Evolutionary conservation across 2,329 filamentous ascomycete species (phyloP).

Genomic region (Calonectria crousiana): DNA sequence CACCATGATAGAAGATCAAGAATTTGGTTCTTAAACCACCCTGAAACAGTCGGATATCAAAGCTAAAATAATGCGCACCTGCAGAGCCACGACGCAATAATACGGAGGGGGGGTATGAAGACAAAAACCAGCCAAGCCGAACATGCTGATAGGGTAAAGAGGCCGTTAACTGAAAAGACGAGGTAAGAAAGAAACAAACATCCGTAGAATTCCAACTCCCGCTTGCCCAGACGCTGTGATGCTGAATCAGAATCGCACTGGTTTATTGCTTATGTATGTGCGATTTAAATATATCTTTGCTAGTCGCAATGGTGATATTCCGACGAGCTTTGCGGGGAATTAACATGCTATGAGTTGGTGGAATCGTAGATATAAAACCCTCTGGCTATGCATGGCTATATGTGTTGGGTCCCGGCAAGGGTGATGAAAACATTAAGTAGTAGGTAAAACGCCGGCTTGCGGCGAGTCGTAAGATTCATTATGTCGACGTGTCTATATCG

Average conservation of each 20-base stretch:
- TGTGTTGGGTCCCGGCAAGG: slow-evolving; percentile 10
- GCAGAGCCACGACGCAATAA: slow-evolving; percentile 5
- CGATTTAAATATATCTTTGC: slow-evolving; percentile 6
- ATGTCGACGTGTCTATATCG: slow-evolving; percentile 12
- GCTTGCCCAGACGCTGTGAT: slow-evolving; percentile 41
- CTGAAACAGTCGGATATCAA: slow-evolving; percentile 14
- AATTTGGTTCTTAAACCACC: slow-evolving; percentile 11
- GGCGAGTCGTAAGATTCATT: slow-evolving; percentile 28
- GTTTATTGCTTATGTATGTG: slow-evolving; percentile 3
- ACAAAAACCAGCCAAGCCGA: slow-evolving; percentile 23
- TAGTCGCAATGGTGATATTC: slow-evolving; percentile 6
- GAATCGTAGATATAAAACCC: slow-evolving; percentile 5
- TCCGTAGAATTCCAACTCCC: slow-evolving; percentile 40
- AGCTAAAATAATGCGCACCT: not conserved
- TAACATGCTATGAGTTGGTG: slow-evolving; percentile 14
- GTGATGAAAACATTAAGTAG: slow-evolving; percentile 20
- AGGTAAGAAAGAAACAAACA: slow-evolving; percentile 13
- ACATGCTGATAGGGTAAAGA: slow-evolving; percentile 30
- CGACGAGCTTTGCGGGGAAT: not conserved
- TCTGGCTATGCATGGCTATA: slow-evolving; percentile 3
- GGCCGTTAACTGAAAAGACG: slow-evolving; percentile 6
- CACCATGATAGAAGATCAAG: slow-evolving; percentile 4
- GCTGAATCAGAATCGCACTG: slow-evolving; percentile 30
- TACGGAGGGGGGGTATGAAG: slow-evolving; percentile 35
- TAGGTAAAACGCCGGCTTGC: slow-evolving; percentile 13